Conservation (phyloP, 139 green algal genomes). For the Zygnema circumcarinatum region DNA sequence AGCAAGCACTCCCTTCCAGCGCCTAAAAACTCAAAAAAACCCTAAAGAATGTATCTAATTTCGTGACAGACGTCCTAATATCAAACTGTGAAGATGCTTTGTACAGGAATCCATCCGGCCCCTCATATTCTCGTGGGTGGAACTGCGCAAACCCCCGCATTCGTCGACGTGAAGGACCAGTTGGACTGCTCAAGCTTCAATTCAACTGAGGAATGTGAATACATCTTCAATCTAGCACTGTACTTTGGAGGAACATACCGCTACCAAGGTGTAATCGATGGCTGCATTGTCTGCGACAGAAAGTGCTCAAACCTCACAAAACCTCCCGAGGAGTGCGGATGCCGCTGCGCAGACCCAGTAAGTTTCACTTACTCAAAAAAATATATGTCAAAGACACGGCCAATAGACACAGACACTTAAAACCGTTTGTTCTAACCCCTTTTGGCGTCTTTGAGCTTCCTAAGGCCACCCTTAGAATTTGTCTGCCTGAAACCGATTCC, state of each 20-base stretch:
- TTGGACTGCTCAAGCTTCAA: background rate
- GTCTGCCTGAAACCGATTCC: too few relatives aligned
- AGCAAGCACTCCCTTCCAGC: too few relatives aligned
- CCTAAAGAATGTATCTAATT: too few relatives aligned
- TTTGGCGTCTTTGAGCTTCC: too few relatives aligned
- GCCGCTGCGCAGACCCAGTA: background rate
- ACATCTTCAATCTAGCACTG: background rate
- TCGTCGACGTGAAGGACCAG: background rate
- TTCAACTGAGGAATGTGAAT: background rate
- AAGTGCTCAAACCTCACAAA: background rate
- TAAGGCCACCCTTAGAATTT: too few relatives aligned
- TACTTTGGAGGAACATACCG: background rate
- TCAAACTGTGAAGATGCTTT: background rate
- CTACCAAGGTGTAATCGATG: background rate
- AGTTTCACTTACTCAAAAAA: background rate
- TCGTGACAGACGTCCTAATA: background rate
- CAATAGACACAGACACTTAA: too few relatives aligned
- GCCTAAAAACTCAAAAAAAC: too few relatives aligned
- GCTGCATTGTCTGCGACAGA: constrained; percentile 4
- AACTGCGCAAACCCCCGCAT: background rate
- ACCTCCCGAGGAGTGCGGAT: background rate
- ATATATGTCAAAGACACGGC: too few relatives aligned
- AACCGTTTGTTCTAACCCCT: too few relatives aligned
- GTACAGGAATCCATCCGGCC: background rate
- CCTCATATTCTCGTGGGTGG: background rate